Conservation (phyloP, 2,329 filamentous ascomycete species). For the Clonostachys chloroleuca region DNA sequence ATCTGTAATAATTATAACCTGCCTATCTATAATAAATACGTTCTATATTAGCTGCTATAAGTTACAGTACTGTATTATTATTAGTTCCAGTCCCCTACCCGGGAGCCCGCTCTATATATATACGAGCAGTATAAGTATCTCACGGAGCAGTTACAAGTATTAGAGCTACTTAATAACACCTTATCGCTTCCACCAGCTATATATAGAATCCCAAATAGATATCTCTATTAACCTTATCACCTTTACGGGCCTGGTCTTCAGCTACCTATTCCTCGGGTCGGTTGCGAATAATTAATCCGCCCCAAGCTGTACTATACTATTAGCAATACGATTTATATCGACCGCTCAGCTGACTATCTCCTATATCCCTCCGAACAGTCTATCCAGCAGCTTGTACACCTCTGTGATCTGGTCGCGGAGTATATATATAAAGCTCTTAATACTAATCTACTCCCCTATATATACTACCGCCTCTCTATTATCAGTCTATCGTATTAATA, state of each 20-base stretch:
- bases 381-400: constrained; percentile 1
- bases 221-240: constrained; percentile 1
- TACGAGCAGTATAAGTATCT: constrained; percentile 1
- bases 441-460: constrained; percentile 2
- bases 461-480: constrained; percentile 5
- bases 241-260: constrained; percentile 2
- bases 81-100: background rate
- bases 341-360: constrained; percentile 1
- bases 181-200: constrained; percentile 1
- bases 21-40: constrained; percentile 1
- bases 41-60: constrained; percentile 1
- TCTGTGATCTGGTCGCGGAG: background rate
- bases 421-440: constrained; percentile 2
- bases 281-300: constrained; percentile 6
- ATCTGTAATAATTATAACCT: constrained; percentile 3
- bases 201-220: constrained; percentile 1
- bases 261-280: constrained; percentile 5
- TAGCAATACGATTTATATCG: constrained; percentile 3
- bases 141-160: background rate
- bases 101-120: background rate
- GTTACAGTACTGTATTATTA: background rate
- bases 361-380: constrained; percentile 3
- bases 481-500: constrained; percentile 5
- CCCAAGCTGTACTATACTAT: constrained; percentile 4
- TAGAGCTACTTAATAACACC: constrained; percentile 3